These are phyloP conservation scores for Phalaenopsis aphrodite DNA, from an alignment of 106 monocot genomes.

Conservation along the genomic window DNA sequence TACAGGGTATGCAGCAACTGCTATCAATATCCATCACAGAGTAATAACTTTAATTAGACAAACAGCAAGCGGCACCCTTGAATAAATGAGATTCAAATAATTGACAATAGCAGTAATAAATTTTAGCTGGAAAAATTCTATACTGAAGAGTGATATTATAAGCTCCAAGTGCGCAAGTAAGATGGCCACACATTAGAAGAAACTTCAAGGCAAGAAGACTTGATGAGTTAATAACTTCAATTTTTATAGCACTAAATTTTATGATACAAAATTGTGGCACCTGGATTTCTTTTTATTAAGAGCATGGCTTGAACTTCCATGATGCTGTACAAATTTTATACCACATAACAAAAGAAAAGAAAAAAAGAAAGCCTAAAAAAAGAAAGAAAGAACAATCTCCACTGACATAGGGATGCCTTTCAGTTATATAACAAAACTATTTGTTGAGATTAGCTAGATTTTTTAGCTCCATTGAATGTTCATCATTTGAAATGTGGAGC, in stretches of 20 bases:
- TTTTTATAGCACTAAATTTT: background rate
- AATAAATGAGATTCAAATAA: background rate
- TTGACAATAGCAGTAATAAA: background rate
- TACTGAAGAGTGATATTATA: background rate
- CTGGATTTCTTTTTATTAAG: background rate
- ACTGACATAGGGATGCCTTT: background rate
- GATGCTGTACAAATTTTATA: background rate
- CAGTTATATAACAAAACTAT: background rate
- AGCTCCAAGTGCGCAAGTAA: background rate
- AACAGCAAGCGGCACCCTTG: background rate
- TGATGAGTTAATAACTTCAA: background rate
- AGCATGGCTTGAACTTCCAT: background rate
- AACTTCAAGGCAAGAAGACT: background rate
- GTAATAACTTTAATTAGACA: background rate
- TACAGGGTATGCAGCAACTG: background rate
- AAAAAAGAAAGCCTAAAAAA: background rate
- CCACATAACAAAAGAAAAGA: background rate
- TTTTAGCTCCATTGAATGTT: slow-evolving; percentile 48
- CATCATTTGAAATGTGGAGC: slow-evolving; percentile 70
- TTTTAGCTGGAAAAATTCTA: background rate
- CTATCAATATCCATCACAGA: background rate
- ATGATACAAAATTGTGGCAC: slow-evolving; percentile 1
- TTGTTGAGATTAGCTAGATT: slow-evolving; percentile 13
- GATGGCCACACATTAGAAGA: background rate
- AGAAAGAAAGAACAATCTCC: background rate